Percentiles rank a stretch among this genome's conserved stretches.
Evolutionary conservation across 2,329 filamentous ascomycete species (phyloP).

Genomic region (Aspergillus ochraceoroseus): DNA sequence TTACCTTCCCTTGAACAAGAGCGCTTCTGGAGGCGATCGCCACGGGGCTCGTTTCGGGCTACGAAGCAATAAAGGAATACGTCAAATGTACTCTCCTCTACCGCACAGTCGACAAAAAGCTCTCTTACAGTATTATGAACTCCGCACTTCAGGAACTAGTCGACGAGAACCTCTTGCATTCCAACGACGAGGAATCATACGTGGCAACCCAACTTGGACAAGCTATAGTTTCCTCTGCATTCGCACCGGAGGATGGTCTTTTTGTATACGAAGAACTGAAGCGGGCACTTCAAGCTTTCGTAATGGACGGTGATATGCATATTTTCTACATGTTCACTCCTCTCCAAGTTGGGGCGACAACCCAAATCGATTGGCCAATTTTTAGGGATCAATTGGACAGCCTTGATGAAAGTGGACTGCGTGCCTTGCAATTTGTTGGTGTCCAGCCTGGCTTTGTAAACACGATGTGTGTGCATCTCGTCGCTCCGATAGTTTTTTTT

Average conservation of each 20-base stretch:
- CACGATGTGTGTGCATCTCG: slow-evolving; percentile 51
- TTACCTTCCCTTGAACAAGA: slow-evolving; percentile 39
- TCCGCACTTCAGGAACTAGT: slow-evolving; percentile 57
- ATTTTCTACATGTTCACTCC: slow-evolving; percentile 73
- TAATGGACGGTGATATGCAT: slow-evolving; percentile 77
- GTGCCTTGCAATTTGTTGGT: slow-evolving; percentile 64
- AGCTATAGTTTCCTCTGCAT: slow-evolving; percentile 66
- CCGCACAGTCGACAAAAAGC: slow-evolving; percentile 50
- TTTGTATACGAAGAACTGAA: slow-evolving; percentile 67
- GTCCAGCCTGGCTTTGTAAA: slow-evolving; percentile 64
- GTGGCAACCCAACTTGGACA: slow-evolving; percentile 61
- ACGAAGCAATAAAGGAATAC: slow-evolving; percentile 62
- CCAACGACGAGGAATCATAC: slow-evolving; percentile 51
- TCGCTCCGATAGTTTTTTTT: too few relatives aligned
- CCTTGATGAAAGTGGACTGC: slow-evolving; percentile 65
- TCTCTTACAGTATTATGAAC: slow-evolving; percentile 53
- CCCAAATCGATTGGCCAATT: slow-evolving; percentile 64
- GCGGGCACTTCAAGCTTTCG: slow-evolving; percentile 64
- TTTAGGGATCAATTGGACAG: slow-evolving; percentile 66
- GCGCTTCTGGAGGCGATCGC: slow-evolving; percentile 67
- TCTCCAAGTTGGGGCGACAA: slow-evolving; percentile 49
- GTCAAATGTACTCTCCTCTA: slow-evolving; percentile 63
- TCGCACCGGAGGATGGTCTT: slow-evolving; percentile 69
- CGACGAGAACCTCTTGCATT: slow-evolving; percentile 52
- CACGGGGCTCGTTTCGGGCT: slow-evolving; percentile 62